Base-by-base conservation (phyloP, 108 stramenopile species). In the Conticribra guillardii region DNA sequence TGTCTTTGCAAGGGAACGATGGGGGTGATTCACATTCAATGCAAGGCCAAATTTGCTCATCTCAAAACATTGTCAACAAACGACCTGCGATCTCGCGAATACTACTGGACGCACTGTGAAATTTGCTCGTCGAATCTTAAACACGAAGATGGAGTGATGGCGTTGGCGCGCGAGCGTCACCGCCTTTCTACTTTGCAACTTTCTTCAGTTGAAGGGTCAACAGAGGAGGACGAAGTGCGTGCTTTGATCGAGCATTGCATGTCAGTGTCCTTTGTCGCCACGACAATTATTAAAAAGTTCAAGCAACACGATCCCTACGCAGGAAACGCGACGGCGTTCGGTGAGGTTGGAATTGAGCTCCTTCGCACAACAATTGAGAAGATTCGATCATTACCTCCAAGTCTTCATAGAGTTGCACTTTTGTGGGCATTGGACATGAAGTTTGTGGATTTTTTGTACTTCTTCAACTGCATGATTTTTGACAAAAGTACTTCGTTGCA, bases 401-500 rank as follows among this genome's bases (percentile, higher is more conserved):
- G 37, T 41, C 37, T 11, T 5, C 11, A 41, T 41, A 65, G 22
- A 65, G 51, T 32, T 53, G 49, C 21, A 33, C 21, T 19, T 1
- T 3, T 65, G 7, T 65, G 64, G 64, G 29, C 31, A 1, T 11
- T 45, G 3, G 64, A 65, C 1, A 65, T 65, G 64, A 65, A 65
- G 33, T 65, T 65, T 52, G 64, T 65, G 30, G 64, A 65, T 23
- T 65, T 48, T 33, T 21, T 65, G 0, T 65, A 65, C 33, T 65
- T 50, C 32, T 18, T 52, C n/a, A 37, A 50, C 15, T 49, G 50
- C 23, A 65, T 31, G 64, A 51, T 65, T 48, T 30, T 65, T 48
- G 64, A 53, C 23, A 3, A 24, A 34, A 27, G 64, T 18, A 34
- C 46, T 33, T 11, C 47, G 27, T n/a, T 65, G 17, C 33, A 52